Evolutionary conservation across 805 yeast genomes (phyloP).

Genomic region (Schizosaccharomyces osmophilus): DNA sequence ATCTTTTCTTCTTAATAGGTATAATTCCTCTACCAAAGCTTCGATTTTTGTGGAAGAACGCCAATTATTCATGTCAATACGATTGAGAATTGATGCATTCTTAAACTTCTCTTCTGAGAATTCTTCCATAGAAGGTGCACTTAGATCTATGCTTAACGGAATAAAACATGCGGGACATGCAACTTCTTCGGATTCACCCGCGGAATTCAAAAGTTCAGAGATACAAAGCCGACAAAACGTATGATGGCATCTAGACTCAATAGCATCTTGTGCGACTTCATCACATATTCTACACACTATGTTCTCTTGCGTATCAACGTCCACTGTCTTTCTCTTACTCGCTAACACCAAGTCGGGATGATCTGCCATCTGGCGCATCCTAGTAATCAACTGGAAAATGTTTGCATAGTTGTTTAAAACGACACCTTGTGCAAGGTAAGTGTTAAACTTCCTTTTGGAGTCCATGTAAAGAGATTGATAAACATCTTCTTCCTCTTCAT

Average conservation of each 20-base stretch:
- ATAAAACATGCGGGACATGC: slow-evolving; percentile 95
- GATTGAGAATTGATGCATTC: slow-evolving; percentile 47
- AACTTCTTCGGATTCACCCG: slow-evolving; percentile 25
- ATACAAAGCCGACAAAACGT: slow-evolving; percentile 81
- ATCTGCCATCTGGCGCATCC: slow-evolving; percentile 95
- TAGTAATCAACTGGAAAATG: slow-evolving; percentile 62
- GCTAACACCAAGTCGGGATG: slow-evolving; percentile 89
- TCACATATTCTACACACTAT: slow-evolving; percentile 83
- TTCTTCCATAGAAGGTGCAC: slow-evolving; percentile 53
- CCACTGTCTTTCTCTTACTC: slow-evolving; percentile 24
- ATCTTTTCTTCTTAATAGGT: slow-evolving; percentile 59
- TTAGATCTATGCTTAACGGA: slow-evolving; percentile 68
- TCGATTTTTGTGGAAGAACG: slow-evolving; percentile 87
- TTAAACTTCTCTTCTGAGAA: slow-evolving; percentile 29
- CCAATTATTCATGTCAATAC: slow-evolving; percentile 72
- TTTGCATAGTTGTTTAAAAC: slow-evolving; percentile 80
- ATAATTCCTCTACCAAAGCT: slow-evolving; percentile 81
- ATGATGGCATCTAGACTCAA: slow-evolving; percentile 83
- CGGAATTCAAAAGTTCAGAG: slow-evolving; percentile 65
- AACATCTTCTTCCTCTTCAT: slow-evolving; percentile 83
- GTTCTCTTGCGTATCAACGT: slow-evolving; percentile 11
- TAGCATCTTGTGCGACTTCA: slow-evolving; percentile 95
- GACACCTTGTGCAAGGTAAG: slow-evolving; percentile 87
- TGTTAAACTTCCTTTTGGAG: slow-evolving; percentile 65
- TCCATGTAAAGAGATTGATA: slow-evolving; percentile 73